Conservation (phyloP, 208 protist genomes). For the Acanthamoeba royreba region DNA sequence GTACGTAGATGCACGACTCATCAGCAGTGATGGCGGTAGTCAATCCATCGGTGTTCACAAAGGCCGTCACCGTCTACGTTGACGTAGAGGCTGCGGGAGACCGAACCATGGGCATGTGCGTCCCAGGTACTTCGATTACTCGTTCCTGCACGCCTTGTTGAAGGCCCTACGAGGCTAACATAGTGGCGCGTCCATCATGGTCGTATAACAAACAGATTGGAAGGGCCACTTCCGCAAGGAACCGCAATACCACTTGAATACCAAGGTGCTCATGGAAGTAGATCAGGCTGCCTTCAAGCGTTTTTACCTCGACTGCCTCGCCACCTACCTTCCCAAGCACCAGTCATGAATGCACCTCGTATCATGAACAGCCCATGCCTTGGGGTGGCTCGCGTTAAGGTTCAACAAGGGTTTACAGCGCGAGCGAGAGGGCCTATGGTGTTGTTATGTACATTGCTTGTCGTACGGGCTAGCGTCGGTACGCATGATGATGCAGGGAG, state of each 20-base stretch:
- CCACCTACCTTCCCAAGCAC: background rate
- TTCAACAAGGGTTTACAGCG: too few relatives aligned
- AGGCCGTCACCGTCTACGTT: background rate
- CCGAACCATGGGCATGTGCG: background rate
- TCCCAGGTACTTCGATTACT: background rate
- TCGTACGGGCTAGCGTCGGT: too few relatives aligned
- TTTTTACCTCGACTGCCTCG: background rate
- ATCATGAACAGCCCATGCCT: too few relatives aligned
- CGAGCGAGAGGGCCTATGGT: too few relatives aligned
- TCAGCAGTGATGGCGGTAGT: slow-evolving; percentile 3
- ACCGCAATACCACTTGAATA: background rate
- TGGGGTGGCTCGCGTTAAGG: too few relatives aligned
- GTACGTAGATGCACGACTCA: slow-evolving; percentile 24
- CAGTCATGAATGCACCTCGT: too few relatives aligned
- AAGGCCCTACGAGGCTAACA: background rate
- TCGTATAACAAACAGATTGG: background rate
- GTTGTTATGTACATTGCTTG: too few relatives aligned
- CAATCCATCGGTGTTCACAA: background rate
- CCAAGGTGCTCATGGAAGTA: background rate
- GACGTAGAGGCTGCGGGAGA: background rate
- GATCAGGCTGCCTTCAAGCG: background rate
- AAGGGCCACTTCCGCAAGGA: slow-evolving; percentile 12
- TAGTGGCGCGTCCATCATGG: too few relatives aligned
- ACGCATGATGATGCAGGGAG: background rate
- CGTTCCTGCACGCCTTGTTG: background rate